Evolutionary conservation across 805 yeast species (phyloP).

Genomic region (Millerago galiae): DNA sequence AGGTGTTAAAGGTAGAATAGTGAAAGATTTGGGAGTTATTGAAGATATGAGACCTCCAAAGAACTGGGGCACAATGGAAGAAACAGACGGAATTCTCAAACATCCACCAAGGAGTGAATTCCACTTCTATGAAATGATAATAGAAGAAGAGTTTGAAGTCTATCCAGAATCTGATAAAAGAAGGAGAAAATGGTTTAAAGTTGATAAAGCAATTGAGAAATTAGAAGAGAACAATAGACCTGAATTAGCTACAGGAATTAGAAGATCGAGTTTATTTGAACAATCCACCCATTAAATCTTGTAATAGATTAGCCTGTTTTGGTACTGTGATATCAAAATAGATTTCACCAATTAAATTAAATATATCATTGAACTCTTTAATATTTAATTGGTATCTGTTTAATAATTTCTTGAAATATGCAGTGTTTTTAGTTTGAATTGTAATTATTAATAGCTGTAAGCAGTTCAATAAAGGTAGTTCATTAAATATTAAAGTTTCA

Average conservation of each 20-base stretch:
- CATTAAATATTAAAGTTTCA: constrained; percentile 32
- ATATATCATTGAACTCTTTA: constrained; percentile 33
- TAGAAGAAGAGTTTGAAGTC: constrained; percentile 43
- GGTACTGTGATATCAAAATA: constrained; percentile 54
- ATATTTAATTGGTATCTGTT: constrained; percentile 40
- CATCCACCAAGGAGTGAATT: constrained; percentile 76
- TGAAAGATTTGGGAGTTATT: constrained; percentile 53
- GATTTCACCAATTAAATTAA: constrained; percentile 52
- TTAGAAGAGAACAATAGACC: constrained; percentile 52
- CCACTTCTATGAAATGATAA: constrained; percentile 76
- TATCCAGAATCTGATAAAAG: constrained; percentile 77
- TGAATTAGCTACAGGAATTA: constrained; percentile 53
- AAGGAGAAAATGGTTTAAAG: constrained; percentile 69
- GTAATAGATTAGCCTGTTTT: constrained; percentile 50
- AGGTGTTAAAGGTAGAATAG: constrained; percentile 69
- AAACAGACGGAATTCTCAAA: constrained; percentile 22
- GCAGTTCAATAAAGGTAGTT: constrained; percentile 52
- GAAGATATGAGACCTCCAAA: constrained; percentile 52
- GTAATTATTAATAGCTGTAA: constrained; percentile 59
- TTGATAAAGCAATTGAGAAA: constrained; percentile 58
- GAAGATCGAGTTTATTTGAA: constrained; percentile 21
- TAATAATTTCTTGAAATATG: constrained; percentile 47
- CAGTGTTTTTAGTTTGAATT: constrained; percentile 46
- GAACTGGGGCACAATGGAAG: constrained; percentile 30
- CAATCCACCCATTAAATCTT: constrained; percentile 72